Percentiles rank a stretch among this genome's conserved stretches.
Evolutionary conservation across 352 stramenopile species (phyloP).

Genomic region (Globisporangium parvum): DNA sequence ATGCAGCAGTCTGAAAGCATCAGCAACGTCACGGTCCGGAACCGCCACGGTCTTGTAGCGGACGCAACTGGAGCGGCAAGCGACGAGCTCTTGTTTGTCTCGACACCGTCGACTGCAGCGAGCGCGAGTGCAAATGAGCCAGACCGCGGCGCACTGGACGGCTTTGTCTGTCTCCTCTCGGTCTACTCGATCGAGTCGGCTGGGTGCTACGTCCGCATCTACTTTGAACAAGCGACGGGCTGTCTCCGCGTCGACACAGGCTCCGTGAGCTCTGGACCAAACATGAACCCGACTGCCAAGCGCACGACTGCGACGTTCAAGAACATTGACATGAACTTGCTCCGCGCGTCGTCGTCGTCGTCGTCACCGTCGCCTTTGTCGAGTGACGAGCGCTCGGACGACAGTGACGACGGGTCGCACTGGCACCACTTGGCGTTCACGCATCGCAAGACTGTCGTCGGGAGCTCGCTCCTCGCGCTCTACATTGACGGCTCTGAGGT

Average conservation of each 20-base stretch:
- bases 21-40: constrained; percentile 21
- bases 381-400: neutral
- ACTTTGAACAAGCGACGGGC: constrained; percentile 64
- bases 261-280: constrained; percentile 35
- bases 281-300: constrained; percentile 50
- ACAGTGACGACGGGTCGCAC: constrained; percentile 28
- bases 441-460: constrained; percentile 63
- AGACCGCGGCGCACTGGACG: constrained; percentile 23
- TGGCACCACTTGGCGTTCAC: constrained; percentile 76
- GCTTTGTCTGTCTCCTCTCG: constrained; percentile 59
- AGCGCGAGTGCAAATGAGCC: constrained; percentile 3
- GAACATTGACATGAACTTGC: constrained; percentile 42
- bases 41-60: constrained; percentile 14
- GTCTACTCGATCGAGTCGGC: constrained; percentile 64
- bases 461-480: constrained; percentile 62
- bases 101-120: neutral
- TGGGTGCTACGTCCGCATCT: constrained; percentile 60
- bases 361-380: neutral
- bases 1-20: constrained; percentile 44
- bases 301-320: constrained; percentile 57
- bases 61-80: constrained; percentile 4
- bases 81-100: constrained; percentile 30
- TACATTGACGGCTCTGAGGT: constrained; percentile 74
- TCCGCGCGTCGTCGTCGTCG: constrained; percentile 15
- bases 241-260: constrained; percentile 65